A percentile compares a stretch with the other conserved stretches of the same genome.
Evolutionary conservation across 129 eudicot species (phyloP).

Genomic region (Logfia minima): DNA sequence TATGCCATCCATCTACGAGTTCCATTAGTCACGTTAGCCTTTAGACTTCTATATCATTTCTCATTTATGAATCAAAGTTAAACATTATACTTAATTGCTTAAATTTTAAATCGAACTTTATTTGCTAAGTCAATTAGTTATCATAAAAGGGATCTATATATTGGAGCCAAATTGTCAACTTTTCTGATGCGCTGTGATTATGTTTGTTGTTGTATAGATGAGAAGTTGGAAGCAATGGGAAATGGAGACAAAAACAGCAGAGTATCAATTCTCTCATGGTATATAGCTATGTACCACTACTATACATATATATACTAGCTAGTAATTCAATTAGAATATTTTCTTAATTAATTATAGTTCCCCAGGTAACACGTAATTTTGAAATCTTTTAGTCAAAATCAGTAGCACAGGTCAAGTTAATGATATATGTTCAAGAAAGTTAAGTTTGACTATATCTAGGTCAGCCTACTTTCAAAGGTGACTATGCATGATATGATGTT

Average conservation of each 20-base stretch:
- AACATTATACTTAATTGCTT: too few species aligned
- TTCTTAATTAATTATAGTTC: background rate
- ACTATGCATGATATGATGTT: background rate
- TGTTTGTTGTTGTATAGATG: constrained; percentile 42
- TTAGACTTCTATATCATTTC: too few species aligned
- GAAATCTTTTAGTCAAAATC: background rate
- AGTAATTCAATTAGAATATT: too few species aligned
- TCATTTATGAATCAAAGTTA: too few species aligned
- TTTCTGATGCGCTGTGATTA: background rate
- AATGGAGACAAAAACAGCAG: constrained; percentile 53
- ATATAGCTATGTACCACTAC: background rate
- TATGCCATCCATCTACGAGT: background rate
- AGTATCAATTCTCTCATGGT: constrained; percentile 67
- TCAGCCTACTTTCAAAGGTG: background rate
- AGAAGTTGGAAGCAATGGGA: constrained; percentile 69
- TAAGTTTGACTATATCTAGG: background rate
- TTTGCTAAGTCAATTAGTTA: too few species aligned
- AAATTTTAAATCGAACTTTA: too few species aligned
- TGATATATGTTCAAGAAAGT: background rate
- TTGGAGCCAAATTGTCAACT: too few species aligned
- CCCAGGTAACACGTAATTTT: constrained; percentile 6
- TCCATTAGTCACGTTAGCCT: too few species aligned
- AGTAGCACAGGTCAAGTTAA: background rate
- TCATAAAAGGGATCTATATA: too few species aligned
- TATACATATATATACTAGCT: background rate